Base-by-base conservation (phyloP, 345 rosid genomes). In the Lepidium aucheri region DNA sequence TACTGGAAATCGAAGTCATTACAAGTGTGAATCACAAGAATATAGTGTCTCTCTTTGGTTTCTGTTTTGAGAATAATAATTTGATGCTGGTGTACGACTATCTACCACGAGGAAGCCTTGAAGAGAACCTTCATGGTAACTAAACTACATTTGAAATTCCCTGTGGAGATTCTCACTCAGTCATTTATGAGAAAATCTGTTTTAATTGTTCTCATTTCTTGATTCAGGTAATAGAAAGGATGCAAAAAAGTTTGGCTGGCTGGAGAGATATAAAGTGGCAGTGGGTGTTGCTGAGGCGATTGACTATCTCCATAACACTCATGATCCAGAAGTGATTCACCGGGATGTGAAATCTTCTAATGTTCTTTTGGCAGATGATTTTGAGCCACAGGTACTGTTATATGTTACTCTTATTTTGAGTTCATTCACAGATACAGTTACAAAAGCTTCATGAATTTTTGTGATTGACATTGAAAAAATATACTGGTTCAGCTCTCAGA, bases 271-370 rank as follows among this genome's bases (percentile, higher is more conserved):
- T 66, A 87, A 83, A 77, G 99, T 91, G 68, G 94, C 97, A 16
- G 76, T 84, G 54, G 95, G 96, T 56, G 76, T 95, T 53, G 95
- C 96, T 3, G 94, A 89, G 84, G 99, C 99, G 5, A 71, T 95
- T 55, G 91, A 87, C 63, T 86, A 95, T 70, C 73, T 95, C 15
- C 99, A 95, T 71, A 87, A 78, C 65, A 44, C 65, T 46, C 80
- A 84, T 74, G 88, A 63, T 32, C 86, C 85, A 62, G 84, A 88
- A 38, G 86, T 91, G 61, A 87, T 95, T 69, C 99, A 91, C 77
- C 84, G 81, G 65, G 99, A 91, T 81, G 96, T 91, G 60, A 95
- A 95, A 76, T 87, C 99, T 53, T 95, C 99, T 3, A 95, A 95
- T 74, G 78, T 95, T 76, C 96, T 95, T 63, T 64, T 95, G 44